Conservation (phyloP, 225 moss, liverwort and hornwort species). For the Bryum argenteum region DNA sequence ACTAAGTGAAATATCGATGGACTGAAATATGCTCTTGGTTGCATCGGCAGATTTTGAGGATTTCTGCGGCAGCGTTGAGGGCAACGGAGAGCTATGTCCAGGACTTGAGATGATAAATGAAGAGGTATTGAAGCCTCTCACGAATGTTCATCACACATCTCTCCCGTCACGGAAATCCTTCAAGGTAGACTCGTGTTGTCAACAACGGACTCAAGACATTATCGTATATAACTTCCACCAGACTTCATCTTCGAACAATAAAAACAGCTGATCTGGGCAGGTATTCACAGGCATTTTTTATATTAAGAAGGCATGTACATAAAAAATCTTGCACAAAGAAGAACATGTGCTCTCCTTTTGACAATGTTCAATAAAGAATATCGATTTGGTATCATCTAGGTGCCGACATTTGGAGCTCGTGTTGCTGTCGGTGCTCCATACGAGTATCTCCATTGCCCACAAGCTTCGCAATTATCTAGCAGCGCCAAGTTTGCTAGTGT, state of each 20-base stretch:
- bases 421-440: conserved; percentile 73
- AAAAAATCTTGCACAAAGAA: background rate
- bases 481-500: conserved; percentile 78
- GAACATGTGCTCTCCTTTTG: conserved; percentile 14
- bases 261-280: background rate
- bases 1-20: background rate
- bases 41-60: conserved; percentile 41
- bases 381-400: conserved; percentile 34
- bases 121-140: conserved; percentile 11
- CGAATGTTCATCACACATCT: conserved; percentile 51
- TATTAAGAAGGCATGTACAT: background rate
- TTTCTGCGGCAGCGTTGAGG: conserved; percentile 47
- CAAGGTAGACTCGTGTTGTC: conserved; percentile 23
- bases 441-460: conserved; percentile 91
- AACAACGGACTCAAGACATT: conserved; percentile 13
- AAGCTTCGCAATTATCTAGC: conserved; percentile 82
- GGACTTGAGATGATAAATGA: conserved; percentile 14
- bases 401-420: conserved; percentile 76
- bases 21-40: background rate
- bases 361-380: background rate
- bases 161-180: conserved; percentile 45
- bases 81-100: conserved; percentile 48
- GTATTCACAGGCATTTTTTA: conserved; percentile 11
- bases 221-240: background rate
- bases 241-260: conserved; percentile 17